Base-by-base conservation (phyloP, 495 filamentous ascomycete species). In the Corynascus novoguineensis region DNA sequence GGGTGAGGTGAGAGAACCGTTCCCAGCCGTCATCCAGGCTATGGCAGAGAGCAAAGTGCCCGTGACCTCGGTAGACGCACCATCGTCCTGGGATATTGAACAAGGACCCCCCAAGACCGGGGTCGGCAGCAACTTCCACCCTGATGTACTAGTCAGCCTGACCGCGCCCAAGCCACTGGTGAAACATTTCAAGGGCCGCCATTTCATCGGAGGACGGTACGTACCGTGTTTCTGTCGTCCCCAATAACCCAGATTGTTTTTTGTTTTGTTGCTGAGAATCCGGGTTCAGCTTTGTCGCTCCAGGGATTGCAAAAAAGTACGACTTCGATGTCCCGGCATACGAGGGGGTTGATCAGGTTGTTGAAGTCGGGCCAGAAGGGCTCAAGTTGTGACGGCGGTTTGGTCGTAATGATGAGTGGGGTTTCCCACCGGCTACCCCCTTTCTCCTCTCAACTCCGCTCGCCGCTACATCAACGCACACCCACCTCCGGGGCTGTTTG, bases 91-190 rank as follows among this genome's bases (percentile, higher is more conserved):
- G 93, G 86, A 92, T 73, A 91, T 98, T 35, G 86, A 96, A 63
- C 73, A 71, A 3, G 93, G 93, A 0, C 92, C 92, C 19, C 91
- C 92, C 21, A 72, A 77, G 52, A 77, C 81, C 2, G 93, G 92
- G 0, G 83, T 90, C 0, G 93, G 89, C 6, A 83, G 83, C 59
- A 85, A 78, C 21, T 97, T 95, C 64, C 80, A 86, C 68, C 93
- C 93, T 24, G 71, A 76, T 41, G 82, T 83, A 45, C 69, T 98
- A 58, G 83, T 98, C 60, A 95, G 89, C 64, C 74, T 98, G 69
- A 96, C 95, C 48, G 95, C 93, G 40, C 91, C 93, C 32, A 98
- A 98, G 73, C 92, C 91, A n/a, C 75, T 95, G 50, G 87, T 90
- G 24, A 87, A 85, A 71, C 83, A 80, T 64, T 97, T 93, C 67